A percentile compares a stretch with the other conserved stretches of the same genome.
phyloP scores from a whole-genome alignment of 495 filamentous ascomycete genomes.

The Neurospora intermedia region DNA sequence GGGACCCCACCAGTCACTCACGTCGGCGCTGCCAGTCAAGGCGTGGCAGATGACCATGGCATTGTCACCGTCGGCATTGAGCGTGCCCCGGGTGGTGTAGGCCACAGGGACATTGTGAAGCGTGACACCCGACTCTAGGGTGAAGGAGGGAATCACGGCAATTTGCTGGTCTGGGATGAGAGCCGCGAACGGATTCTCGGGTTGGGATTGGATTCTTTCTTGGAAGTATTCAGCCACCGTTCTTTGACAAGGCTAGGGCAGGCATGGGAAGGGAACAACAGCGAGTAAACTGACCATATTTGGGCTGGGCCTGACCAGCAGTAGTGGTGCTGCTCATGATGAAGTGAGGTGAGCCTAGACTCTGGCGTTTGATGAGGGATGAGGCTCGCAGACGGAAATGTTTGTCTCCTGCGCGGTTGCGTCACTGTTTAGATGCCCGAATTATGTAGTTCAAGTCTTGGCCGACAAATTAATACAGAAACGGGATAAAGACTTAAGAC shows the following conservation, averaged over 20 bases:
- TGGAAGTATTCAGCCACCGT: slow-evolving; percentile 45
- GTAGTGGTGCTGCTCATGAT: slow-evolving; percentile 10
- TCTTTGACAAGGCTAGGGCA: slow-evolving; percentile 10
- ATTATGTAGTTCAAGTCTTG: background rate
- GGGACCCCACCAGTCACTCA: slow-evolving; percentile 97
- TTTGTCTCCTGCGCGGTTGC: background rate
- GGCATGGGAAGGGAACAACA: background rate
- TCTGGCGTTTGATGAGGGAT: background rate
- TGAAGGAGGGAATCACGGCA: slow-evolving; percentile 77
- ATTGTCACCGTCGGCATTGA: slow-evolving; percentile 73
- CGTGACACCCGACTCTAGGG: slow-evolving; percentile 83
- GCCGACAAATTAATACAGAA: background rate
- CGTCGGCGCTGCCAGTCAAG: slow-evolving; percentile 89
- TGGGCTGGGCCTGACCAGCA: slow-evolving; percentile 9
- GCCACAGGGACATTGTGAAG: slow-evolving; percentile 85
- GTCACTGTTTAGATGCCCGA: background rate
- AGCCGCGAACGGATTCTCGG: slow-evolving; percentile 83
- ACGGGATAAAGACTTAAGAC: background rate
- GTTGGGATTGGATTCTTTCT: slow-evolving; percentile 53
- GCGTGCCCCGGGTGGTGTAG: slow-evolving; percentile 73
- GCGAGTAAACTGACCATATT: slow-evolving; percentile 31
- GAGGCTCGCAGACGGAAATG: background rate
- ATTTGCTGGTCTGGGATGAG: slow-evolving; percentile 82
- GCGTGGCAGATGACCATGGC: slow-evolving; percentile 96
- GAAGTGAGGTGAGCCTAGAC: background rate